These are phyloP conservation scores for Teunomyces tritomae DNA, from an alignment of 805 yeast species.

Conservation along the genomic window DNA sequence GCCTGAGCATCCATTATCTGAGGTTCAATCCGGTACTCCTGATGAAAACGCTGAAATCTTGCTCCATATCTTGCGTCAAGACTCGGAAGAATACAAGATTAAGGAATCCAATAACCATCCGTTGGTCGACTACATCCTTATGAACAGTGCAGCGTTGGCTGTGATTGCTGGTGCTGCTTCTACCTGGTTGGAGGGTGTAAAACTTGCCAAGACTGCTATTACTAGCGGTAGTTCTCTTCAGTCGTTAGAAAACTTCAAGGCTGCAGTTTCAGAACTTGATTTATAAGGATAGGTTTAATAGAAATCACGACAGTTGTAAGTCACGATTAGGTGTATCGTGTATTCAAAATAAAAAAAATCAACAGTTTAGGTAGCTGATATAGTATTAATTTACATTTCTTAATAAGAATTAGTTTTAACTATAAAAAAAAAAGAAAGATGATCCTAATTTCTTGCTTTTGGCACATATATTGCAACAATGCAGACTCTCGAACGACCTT, in stretches of 20 bases:
- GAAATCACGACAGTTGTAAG: background rate
- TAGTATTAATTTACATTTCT: too few relatives aligned
- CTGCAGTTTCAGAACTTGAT: constrained; percentile 11
- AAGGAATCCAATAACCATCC: constrained; percentile 47
- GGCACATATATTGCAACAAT: too few relatives aligned
- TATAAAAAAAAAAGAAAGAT: too few relatives aligned
- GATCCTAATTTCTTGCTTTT: too few relatives aligned
- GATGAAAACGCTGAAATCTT: constrained; percentile 71
- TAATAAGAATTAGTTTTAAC: too few relatives aligned
- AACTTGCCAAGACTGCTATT: constrained; percentile 67
- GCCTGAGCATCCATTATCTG: constrained; percentile 61
- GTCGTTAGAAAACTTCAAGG: constrained; percentile 55
- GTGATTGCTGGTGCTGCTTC: constrained; percentile 67
- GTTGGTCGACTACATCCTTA: constrained; percentile 80
- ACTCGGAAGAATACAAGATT: constrained; percentile 46
- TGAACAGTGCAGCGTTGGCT: constrained; percentile 87
- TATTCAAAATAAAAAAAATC: background rate
- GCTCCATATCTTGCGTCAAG: constrained; percentile 42
- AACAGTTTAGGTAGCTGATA: too few relatives aligned
- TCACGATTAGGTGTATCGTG: background rate
- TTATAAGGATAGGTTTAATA: background rate
- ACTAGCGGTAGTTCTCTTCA: constrained; percentile 61
- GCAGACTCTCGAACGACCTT: too few relatives aligned
- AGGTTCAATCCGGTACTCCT: constrained; percentile 85
- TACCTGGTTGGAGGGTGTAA: constrained; percentile 77